A percentile compares a stretch with the other conserved stretches of the same genome.
Conservation (phyloP, 352 stramenopile species). For the Thalassiosira livingstoniorum region DNA sequence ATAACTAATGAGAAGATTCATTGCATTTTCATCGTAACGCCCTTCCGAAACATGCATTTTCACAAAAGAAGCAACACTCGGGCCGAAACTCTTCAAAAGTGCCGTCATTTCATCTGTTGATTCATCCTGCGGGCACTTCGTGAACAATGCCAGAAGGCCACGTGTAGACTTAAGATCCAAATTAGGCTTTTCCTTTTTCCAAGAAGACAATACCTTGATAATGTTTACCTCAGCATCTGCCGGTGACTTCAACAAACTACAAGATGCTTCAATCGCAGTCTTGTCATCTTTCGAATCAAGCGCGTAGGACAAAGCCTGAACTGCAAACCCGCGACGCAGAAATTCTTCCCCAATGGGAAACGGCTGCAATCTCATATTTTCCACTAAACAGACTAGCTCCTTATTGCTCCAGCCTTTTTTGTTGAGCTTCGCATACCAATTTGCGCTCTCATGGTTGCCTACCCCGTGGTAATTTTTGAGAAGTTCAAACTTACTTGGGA, state of each 20-base stretch:
- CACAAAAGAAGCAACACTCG: conserved; percentile 38
- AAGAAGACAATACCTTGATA: conserved; percentile 24
- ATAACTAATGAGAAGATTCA: conserved; percentile 21
- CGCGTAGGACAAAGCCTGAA: conserved; percentile 30
- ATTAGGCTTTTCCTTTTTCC: conserved; percentile 31
- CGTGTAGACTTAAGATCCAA: conserved; percentile 15
- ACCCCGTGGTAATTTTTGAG: conserved; percentile 25
- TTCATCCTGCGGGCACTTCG: conserved; percentile 16
- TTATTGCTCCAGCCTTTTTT: conserved; percentile 30
- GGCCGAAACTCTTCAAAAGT: conserved; percentile 39
- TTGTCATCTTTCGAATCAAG: conserved; percentile 16
- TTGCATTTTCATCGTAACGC: neutral
- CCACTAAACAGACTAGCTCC: conserved; percentile 32
- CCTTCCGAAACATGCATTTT: conserved; percentile 31
- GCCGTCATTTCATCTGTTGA: conserved; percentile 33
- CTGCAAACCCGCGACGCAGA: conserved; percentile 23
- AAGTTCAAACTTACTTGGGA: conserved; percentile 23
- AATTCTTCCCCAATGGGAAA: conserved; percentile 39
- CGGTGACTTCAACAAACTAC: conserved; percentile 35
- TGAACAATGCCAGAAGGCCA: conserved; percentile 20
- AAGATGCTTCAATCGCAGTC: conserved; percentile 30
- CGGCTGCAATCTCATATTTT: conserved; percentile 30
- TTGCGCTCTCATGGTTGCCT: conserved; percentile 34
- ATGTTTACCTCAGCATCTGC: conserved; percentile 33
- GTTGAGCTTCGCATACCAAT: conserved; percentile 42